These are phyloP conservation scores for Coleophoma cylindrospora DNA, from an alignment of 2,329 filamentous ascomycete species.

Conservation along the genomic window DNA sequence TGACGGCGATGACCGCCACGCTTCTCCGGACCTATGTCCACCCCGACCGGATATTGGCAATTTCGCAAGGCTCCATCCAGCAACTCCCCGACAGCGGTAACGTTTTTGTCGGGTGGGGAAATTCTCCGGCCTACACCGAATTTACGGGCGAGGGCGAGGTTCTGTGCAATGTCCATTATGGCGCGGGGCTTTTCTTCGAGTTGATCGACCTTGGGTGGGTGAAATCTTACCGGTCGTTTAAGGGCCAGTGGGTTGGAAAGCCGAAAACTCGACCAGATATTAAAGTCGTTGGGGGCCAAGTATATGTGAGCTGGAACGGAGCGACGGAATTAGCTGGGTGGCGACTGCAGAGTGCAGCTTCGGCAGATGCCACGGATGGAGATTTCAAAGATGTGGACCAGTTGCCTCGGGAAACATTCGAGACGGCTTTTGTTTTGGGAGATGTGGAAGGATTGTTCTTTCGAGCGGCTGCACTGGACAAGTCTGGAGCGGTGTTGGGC, in stretches of 20 bases:
- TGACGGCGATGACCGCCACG: constrained; percentile 9
- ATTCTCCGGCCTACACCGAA: constrained; percentile 8
- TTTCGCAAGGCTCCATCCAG: constrained; percentile 14
- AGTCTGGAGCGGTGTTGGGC: neutral
- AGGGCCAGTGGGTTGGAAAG: constrained; percentile 28
- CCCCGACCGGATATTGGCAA: constrained; percentile 11
- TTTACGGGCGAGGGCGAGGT: constrained; percentile 20
- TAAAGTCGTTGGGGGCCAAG: neutral
- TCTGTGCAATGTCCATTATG: constrained; percentile 24
- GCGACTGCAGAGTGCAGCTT: constrained; percentile 15
- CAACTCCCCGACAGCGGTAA: constrained; percentile 7
- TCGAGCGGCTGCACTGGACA: neutral
- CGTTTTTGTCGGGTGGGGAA: constrained; percentile 12
- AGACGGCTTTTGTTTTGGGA: neutral
- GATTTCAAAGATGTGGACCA: neutral
- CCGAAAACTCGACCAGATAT: constrained; percentile 27
- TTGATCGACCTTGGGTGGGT: constrained; percentile 16
- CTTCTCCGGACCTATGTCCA: constrained; percentile 6
- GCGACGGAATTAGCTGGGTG: constrained; percentile 39
- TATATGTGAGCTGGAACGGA: constrained; percentile 49
- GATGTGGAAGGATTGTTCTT: neutral
- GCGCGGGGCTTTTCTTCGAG: constrained; percentile 10
- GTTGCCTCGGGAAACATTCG: neutral
- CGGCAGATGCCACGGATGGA: neutral
- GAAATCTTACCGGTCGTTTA: constrained; percentile 29